phyloP scores from a whole-genome alignment of 805 yeast species.

The Monosporozyma unispora region DNA sequence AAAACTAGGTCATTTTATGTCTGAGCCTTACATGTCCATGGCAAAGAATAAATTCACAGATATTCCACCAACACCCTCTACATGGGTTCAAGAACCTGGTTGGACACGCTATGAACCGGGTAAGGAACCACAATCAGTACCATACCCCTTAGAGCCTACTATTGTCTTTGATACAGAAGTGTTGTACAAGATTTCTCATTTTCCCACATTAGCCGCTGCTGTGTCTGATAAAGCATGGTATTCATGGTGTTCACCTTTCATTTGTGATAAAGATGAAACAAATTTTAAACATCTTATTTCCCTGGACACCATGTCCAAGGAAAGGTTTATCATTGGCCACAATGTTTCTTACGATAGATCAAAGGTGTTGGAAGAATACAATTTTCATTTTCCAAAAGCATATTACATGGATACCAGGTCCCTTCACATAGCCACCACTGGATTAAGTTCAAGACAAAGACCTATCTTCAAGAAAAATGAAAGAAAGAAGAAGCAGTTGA shows the following conservation, averaged over 20 bases:
- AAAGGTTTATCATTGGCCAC: constrained; percentile 74
- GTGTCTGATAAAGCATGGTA: constrained; percentile 77
- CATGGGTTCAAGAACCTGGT: constrained; percentile 59
- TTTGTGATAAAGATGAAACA: constrained; percentile 35
- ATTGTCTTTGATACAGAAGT: constrained; percentile 88
- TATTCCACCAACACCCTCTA: constrained; percentile 34
- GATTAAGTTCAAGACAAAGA: constrained; percentile 88
- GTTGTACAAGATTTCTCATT: constrained; percentile 62
- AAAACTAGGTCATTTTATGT: constrained; percentile 49
- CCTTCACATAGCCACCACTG: constrained; percentile 79
- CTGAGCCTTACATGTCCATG: constrained; percentile 49
- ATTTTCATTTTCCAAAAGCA: constrained; percentile 53
- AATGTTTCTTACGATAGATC: constrained; percentile 89
- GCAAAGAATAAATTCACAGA: constrained; percentile 39
- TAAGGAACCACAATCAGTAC: constrained; percentile 45
- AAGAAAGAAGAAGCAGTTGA: constrained; percentile 28
- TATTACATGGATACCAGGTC: constrained; percentile 90
- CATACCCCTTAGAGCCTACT: constrained; percentile 60
- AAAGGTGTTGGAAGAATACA: constrained; percentile 75
- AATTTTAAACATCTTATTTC: constrained; percentile 65
- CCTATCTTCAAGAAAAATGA: constrained; percentile 58
- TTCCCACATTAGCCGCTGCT: constrained; percentile 76
- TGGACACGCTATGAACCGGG: constrained; percentile 70
- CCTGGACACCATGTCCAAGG: constrained; percentile 40
- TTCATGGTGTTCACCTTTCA: constrained; percentile 85